phyloP scores from a whole-genome alignment of 441 rosid genomes.

The Aleurites moluccanus region DNA sequence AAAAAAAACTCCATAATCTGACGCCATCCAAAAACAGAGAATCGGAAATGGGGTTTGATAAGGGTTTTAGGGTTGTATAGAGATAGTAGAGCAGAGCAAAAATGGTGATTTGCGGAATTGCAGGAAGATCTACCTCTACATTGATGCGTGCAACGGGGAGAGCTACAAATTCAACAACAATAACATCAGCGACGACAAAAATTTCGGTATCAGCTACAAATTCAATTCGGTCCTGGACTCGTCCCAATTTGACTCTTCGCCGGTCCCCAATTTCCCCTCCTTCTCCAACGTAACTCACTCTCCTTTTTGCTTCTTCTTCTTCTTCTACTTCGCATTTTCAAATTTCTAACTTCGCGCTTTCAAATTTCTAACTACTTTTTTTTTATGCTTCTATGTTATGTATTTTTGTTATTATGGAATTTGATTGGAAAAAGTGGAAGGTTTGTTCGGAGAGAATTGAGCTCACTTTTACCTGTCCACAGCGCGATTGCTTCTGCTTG shows the following conservation, averaged over 20 bases:
- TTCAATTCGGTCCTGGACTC: not conserved
- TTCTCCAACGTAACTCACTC: constrained; percentile 12
- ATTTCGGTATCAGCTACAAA: constrained; percentile 2
- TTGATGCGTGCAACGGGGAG: constrained; percentile 31
- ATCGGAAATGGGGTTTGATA: constrained; percentile 26
- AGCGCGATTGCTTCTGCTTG: constrained; percentile 59
- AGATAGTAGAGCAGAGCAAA: not conserved
- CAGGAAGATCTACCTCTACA: constrained; percentile 42
- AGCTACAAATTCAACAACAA: not conserved
- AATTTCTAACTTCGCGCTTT: not conserved
- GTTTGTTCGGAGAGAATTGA: constrained; percentile 63
- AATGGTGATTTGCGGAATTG: constrained; percentile 47
- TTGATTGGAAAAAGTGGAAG: constrained; percentile 11
- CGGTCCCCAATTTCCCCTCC: constrained; percentile 11
- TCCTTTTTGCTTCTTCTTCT: constrained; percentile 9
- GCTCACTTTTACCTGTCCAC: constrained; percentile 60
- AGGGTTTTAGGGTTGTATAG: constrained; percentile 42
- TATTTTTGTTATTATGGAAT: not conserved
- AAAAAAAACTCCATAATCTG: not conserved
- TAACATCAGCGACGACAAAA: constrained; percentile 19
- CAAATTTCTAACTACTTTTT: not conserved
- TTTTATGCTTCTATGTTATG: constrained; percentile 13
- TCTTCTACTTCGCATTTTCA: not conserved
- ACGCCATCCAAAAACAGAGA: not conserved
- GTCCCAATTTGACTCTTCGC: constrained; percentile 25